These are phyloP conservation scores for Perilla frutescens DNA, from an alignment of 257 asterid genomes.

Conservation along the genomic window DNA sequence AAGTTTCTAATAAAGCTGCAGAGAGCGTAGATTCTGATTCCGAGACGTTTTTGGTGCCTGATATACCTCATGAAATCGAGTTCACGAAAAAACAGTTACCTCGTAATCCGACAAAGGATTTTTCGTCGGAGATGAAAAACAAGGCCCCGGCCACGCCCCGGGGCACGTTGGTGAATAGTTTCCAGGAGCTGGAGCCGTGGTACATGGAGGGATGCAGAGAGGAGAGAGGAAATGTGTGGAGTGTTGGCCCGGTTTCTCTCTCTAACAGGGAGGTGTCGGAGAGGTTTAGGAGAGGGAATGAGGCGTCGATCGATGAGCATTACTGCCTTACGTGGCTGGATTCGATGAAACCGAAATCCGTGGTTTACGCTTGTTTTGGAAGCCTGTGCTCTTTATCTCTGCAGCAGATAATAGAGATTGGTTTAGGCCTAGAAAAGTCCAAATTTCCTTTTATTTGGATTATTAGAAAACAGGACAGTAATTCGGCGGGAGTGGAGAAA, in stretches of 20 bases:
- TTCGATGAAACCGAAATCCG: slow-evolving; percentile 32
- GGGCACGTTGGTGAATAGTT: slow-evolving; percentile 55
- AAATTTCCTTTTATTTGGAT: slow-evolving; percentile 42
- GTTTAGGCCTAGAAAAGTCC: slow-evolving; percentile 40
- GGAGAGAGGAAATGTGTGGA: slow-evolving; percentile 46
- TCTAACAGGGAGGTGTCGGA: slow-evolving; percentile 35
- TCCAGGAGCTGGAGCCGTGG: slow-evolving; percentile 62
- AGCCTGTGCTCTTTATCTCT: slow-evolving; percentile 42
- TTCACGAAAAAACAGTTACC: slow-evolving; percentile 50
- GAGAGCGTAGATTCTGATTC: slow-evolving; percentile 35
- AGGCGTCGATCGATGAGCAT: slow-evolving; percentile 33
- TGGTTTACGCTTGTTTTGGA: slow-evolving; percentile 47
- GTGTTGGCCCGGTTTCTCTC: slow-evolving; percentile 60
- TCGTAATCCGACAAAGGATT: not conserved
- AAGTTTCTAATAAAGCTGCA: not conserved
- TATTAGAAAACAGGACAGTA: slow-evolving; percentile 28
- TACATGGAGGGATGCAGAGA: slow-evolving; percentile 43
- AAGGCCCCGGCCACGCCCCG: slow-evolving; percentile 29
- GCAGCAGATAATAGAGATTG: slow-evolving; percentile 43
- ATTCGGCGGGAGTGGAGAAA: slow-evolving; percentile 27
- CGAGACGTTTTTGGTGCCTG: slow-evolving; percentile 44
- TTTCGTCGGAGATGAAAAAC: slow-evolving; percentile 4
- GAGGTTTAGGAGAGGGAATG: slow-evolving; percentile 36
- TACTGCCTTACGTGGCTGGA: slow-evolving; percentile 41
- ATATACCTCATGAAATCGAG: slow-evolving; percentile 53